A percentile compares a stretch with the other conserved stretches of the same genome.
Evolutionary conservation across 352 stramenopile species (phyloP).

Genomic region (Phytophthora boehmeriae): DNA sequence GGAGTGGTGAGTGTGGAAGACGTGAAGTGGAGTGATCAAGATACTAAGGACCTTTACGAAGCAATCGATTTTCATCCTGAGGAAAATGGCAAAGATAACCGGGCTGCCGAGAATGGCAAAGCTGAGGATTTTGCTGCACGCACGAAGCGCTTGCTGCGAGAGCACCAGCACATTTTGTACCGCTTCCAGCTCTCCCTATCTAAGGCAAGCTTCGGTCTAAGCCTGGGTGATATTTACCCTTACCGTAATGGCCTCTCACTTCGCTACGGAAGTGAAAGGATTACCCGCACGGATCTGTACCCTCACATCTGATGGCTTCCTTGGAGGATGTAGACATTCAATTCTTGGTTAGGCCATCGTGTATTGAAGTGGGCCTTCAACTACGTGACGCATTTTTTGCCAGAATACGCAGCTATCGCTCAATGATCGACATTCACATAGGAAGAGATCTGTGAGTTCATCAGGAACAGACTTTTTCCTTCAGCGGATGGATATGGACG

Average conservation of each 20-base stretch:
- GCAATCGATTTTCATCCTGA: slow-evolving; percentile 84
- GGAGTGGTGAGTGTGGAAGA: slow-evolving; percentile 44
- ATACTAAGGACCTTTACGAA: slow-evolving; percentile 80
- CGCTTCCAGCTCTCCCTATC: slow-evolving; percentile 68
- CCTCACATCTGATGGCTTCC: slow-evolving; percentile 47
- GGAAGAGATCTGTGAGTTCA: slow-evolving; percentile 22
- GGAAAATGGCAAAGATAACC: slow-evolving; percentile 29
- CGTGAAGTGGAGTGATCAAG: slow-evolving; percentile 84
- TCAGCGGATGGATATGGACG: slow-evolving; percentile 78
- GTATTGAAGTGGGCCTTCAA: slow-evolving; percentile 71
- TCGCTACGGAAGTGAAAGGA: slow-evolving; percentile 11
- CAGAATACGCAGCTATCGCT: slow-evolving; percentile 31
- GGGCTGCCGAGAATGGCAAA: slow-evolving; percentile 23
- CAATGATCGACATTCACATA: slow-evolving; percentile 17
- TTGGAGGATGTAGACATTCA: slow-evolving; percentile 76
- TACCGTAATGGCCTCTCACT: slow-evolving; percentile 18
- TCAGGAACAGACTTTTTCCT: slow-evolving; percentile 59
- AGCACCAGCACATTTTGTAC: slow-evolving; percentile 80
- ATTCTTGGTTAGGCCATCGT: slow-evolving; percentile 67
- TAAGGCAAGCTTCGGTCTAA: slow-evolving; percentile 60
- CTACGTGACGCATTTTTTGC: slow-evolving; percentile 75
- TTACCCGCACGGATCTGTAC: slow-evolving; percentile 8
- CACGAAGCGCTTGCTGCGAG: slow-evolving; percentile 33
- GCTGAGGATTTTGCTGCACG: slow-evolving; percentile 23
- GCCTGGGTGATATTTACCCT: slow-evolving; percentile 39